Percentiles rank a stretch among this genome's conserved stretches.
These are phyloP conservation scores for Aspergillus tamarii DNA, from an alignment of 2,329 filamentous ascomycete species.

Conservation along the genomic window DNA sequence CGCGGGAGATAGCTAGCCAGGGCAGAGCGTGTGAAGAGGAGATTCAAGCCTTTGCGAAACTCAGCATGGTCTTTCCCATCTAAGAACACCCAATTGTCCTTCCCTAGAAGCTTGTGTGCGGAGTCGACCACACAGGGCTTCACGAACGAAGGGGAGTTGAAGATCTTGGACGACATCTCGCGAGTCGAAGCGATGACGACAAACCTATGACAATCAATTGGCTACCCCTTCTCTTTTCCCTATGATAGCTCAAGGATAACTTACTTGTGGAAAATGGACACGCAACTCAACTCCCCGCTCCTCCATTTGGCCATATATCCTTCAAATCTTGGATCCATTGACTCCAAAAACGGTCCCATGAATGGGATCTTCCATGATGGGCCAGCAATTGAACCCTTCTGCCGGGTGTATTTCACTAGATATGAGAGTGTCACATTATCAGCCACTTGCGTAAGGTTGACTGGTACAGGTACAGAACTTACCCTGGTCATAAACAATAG, in stretches of 20 bases:
- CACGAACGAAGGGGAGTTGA: conserved; percentile 89
- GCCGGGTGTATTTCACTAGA: conserved; percentile 72
- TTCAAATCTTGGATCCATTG: conserved; percentile 86
- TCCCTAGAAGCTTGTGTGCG: conserved; percentile 88
- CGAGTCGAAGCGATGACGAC: conserved; percentile 97
- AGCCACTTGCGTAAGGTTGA: not conserved
- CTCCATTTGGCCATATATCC: conserved; percentile 91
- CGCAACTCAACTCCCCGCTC: conserved; percentile 89
- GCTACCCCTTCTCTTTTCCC: not conserved
- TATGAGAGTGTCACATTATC: conserved; percentile 7
- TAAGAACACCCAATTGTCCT: conserved; percentile 97
- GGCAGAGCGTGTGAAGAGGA: conserved; percentile 88
- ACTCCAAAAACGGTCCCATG: conserved; percentile 94
- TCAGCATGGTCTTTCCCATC: conserved; percentile 95
- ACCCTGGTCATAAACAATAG: conserved; percentile 90
- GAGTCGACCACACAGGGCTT: conserved; percentile 96
- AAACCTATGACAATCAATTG: conserved; percentile 57
- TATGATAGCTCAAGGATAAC: conserved; percentile 28
- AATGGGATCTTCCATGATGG: conserved; percentile 78
- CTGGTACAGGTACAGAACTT: conserved; percentile 45
- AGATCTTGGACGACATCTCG: conserved; percentile 93
- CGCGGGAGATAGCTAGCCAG: conserved; percentile 86
- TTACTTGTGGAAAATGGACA: conserved; percentile 99
- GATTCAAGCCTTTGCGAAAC: conserved; percentile 95
- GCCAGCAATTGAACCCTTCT: conserved; percentile 76